Evolutionary conservation across 192 early-diverging fungal genomes (phyloP).

Genomic region (Coemansia sp.): DNA sequence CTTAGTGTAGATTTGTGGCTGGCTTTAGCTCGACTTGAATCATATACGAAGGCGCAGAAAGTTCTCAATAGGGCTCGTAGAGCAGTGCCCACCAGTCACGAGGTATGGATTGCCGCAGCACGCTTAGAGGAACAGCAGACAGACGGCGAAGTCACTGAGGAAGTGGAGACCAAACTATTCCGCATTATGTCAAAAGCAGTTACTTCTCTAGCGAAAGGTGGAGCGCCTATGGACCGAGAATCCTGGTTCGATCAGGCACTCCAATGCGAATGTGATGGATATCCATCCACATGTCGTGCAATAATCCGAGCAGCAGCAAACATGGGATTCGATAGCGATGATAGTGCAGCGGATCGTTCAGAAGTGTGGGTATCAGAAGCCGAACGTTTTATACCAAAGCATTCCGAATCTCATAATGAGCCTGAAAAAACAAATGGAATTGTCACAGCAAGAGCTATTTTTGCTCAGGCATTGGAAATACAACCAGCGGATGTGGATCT

Average conservation of each 20-base stretch:
- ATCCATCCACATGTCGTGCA: constrained; percentile 73
- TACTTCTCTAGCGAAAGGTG: constrained; percentile 55
- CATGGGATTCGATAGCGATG: constrained; percentile 58
- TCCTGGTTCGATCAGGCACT: constrained; percentile 89
- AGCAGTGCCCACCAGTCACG: constrained; percentile 83
- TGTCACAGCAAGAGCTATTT: constrained; percentile 85
- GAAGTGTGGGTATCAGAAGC: constrained; percentile 90
- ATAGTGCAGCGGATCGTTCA: constrained; percentile 76
- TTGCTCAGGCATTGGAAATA: constrained; percentile 72
- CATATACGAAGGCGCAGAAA: constrained; percentile 80
- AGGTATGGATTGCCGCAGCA: constrained; percentile 94
- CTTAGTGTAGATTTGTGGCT: constrained; percentile 92
- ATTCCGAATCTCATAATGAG: constrained; percentile 28
- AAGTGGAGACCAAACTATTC: constrained; percentile 51
- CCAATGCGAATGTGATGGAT: constrained; percentile 76
- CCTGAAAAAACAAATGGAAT: constrained; percentile 24
- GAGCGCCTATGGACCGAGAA: constrained; percentile 68
- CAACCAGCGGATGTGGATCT: constrained; percentile 78
- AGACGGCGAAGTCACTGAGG: constrained; percentile 15
- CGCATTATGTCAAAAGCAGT: constrained; percentile 75
- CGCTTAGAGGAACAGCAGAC: constrained; percentile 82
- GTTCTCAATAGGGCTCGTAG: constrained; percentile 89
- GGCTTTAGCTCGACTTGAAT: constrained; percentile 88
- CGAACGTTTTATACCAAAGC: constrained; percentile 59
- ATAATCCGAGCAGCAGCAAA: constrained; percentile 78